A percentile compares a stretch with the other conserved stretches of the same genome.
Conservation (phyloP, 139 green algal genomes). For the Picochlorum sp. region DNA sequence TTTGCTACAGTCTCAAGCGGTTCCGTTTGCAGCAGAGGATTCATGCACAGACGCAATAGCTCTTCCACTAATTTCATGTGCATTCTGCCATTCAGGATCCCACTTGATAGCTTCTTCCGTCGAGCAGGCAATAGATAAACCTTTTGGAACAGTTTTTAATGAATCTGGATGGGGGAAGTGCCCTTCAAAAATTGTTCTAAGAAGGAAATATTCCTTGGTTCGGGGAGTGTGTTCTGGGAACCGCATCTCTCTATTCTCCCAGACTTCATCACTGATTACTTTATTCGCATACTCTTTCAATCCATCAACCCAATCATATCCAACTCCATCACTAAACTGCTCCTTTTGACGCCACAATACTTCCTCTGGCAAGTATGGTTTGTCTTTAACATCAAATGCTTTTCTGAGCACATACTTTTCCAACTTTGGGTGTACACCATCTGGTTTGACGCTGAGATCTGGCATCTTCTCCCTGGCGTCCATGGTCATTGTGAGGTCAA, state of each 20-base stretch:
- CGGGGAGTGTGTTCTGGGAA: constrained; percentile 81
- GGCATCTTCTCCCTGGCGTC: constrained; percentile 84
- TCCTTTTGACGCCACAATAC: constrained; percentile 97
- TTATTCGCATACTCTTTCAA: constrained; percentile 60
- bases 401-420: constrained; percentile 98
- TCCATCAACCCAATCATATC: constrained; percentile 81
- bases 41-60: constrained; percentile 45
- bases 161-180: constrained; percentile 69
- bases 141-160: constrained; percentile 57
- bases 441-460: constrained; percentile 50
- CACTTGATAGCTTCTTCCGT: constrained; percentile 57
- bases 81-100: constrained; percentile 54
- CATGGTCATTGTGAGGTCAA: constrained; percentile 76
- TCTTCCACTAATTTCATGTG: constrained; percentile 63
- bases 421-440: constrained; percentile 61
- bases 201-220: constrained; percentile 89
- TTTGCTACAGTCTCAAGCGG: neutral
- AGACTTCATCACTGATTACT: constrained; percentile 60
- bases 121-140: constrained; percentile 60
- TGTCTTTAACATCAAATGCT: constrained; percentile 86
- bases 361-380: constrained; percentile 77
- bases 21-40: neutral
- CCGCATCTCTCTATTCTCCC: constrained; percentile 32
- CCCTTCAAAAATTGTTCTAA: constrained; percentile 80
- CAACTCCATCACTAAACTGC: constrained; percentile 96